phyloP scores from a whole-genome alignment of 2,329 filamentous ascomycete species.

The Scedosporium dehoogii region DNA sequence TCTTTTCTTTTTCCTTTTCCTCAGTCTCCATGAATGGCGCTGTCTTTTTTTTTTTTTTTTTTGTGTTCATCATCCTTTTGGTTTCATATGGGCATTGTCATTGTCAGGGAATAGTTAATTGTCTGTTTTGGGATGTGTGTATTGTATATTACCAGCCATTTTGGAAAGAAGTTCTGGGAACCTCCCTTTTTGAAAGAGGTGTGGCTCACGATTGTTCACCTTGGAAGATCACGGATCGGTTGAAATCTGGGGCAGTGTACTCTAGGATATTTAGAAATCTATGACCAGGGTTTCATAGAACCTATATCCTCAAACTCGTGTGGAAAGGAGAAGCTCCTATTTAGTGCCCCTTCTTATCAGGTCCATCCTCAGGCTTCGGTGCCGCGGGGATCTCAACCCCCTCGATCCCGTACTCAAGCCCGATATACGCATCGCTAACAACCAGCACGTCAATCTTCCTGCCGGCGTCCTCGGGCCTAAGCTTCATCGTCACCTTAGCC shows the following conservation, averaged over 20 bases:
- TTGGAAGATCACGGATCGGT: too few species aligned
- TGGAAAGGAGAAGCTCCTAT: neutral
- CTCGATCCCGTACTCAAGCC: slow-evolving; percentile 48
- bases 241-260: too few species aligned
- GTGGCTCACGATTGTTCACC: too few species aligned
- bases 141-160: too few species aligned
- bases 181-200: too few species aligned
- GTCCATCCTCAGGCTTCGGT: slow-evolving; percentile 25
- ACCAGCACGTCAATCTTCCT: slow-evolving; percentile 65
- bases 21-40: neutral
- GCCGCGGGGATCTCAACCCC: slow-evolving; percentile 42
- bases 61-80: too few species aligned
- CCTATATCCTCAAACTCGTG: too few species aligned
- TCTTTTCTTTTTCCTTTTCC: neutral
- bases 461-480: slow-evolving; percentile 37
- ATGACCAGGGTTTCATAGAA: too few species aligned
- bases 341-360: slow-evolving; percentile 28
- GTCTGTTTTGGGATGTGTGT: too few species aligned
- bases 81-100: neutral
- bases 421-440: slow-evolving; percentile 80
- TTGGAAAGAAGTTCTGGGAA: too few species aligned
- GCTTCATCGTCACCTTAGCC: slow-evolving; percentile 47
- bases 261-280: too few species aligned
- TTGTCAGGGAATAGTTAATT: neutral
- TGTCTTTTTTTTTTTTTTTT: neutral